phyloP scores from a whole-genome alignment of 495 filamentous ascomycete species.

The Daldinia decipiens region DNA sequence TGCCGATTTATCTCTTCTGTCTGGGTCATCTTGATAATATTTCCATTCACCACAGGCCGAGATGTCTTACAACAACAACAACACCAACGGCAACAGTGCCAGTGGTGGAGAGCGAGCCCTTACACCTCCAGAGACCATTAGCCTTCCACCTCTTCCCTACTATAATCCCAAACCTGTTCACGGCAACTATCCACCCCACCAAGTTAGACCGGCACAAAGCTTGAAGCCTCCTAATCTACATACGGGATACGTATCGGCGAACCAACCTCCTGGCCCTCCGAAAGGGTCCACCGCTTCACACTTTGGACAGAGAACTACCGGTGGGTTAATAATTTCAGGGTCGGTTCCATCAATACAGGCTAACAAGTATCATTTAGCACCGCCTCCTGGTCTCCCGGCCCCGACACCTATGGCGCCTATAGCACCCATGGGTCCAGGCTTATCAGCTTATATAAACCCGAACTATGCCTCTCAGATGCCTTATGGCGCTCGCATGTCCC shows the following conservation, averaged over 20 bases:
- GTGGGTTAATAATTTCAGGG: neutral
- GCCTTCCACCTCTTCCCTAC: neutral
- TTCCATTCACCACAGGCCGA: neutral
- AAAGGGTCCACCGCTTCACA: neutral
- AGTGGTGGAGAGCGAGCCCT: neutral
- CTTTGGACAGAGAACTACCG: neutral
- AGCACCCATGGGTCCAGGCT: neutral
- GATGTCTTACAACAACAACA: neutral
- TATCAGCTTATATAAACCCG: neutral
- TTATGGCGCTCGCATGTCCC: neutral
- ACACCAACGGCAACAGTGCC: neutral
- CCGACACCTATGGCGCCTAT: no score
- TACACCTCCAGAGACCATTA: neutral
- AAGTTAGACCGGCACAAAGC: neutral
- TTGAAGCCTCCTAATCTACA: neutral
- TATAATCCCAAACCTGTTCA: neutral
- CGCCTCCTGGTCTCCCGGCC: neutral
- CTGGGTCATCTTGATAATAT: neutral
- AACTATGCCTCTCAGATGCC: neutral
- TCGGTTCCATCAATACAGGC: neutral
- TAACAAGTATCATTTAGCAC: conserved; percentile 4
- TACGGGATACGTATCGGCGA: neutral
- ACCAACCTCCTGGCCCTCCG: neutral
- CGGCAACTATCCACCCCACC: neutral
- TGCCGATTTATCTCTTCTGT: neutral